phyloP scores from a whole-genome alignment of 169 alveolate genomes.

The Cryptosporidium bovis region DNA sequence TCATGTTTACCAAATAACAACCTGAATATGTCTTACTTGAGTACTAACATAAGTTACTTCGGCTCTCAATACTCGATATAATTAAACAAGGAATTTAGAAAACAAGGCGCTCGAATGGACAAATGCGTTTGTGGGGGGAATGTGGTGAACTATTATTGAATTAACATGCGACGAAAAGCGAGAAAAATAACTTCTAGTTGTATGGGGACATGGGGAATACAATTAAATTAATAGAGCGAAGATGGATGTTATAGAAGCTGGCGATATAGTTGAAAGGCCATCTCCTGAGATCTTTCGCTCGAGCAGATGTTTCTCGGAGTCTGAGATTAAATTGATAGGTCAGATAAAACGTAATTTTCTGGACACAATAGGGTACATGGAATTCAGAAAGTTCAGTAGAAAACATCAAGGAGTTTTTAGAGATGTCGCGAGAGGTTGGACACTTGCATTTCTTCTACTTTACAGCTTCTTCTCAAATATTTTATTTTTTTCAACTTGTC shows the following conservation, averaged over 20 bases:
- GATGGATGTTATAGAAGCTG: constrained; percentile 74
- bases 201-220: constrained; percentile 21
- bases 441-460: constrained; percentile 27
- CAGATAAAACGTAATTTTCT: constrained; percentile 49
- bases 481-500: constrained; percentile 70
- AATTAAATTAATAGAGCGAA: background rate
- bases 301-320: constrained; percentile 35
- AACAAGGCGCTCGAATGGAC: background rate
- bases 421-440: constrained; percentile 68
- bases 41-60: background rate
- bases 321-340: constrained; percentile 40
- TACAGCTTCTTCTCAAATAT: constrained; percentile 56
- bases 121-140: constrained; percentile 20
- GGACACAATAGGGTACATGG: constrained; percentile 69
- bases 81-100: background rate
- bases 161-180: constrained; percentile 1
- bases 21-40: background rate
- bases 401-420: constrained; percentile 74
- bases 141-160: constrained; percentile 16
- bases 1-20: no score
- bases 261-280: constrained; percentile 70
- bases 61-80: background rate
- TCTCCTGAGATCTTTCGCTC: constrained; percentile 65
- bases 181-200: constrained; percentile 4
- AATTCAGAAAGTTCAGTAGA: constrained; percentile 64